A percentile compares a stretch with the other conserved stretches of the same genome.
Evolutionary conservation across 306 rosid genomes (phyloP).

Genomic region (Begonia loranthoides): DNA sequence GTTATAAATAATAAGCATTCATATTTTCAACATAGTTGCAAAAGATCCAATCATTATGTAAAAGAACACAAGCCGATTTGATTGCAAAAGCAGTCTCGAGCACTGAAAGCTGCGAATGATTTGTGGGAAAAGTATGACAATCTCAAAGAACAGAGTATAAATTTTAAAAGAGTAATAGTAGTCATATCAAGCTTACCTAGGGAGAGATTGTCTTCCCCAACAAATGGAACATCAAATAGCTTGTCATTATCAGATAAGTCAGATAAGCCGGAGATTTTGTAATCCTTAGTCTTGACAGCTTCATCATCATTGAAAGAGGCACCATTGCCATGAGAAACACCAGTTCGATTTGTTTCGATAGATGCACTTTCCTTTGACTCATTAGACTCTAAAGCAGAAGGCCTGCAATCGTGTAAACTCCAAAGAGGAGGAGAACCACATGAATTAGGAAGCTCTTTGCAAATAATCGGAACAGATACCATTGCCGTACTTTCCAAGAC

Average conservation of each 20-base stretch:
- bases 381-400: conserved; percentile 41
- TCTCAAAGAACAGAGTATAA: too few relatives aligned
- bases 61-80: too few relatives aligned
- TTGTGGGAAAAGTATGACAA: conserved; percentile 22
- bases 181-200: conserved; percentile 43
- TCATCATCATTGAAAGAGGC: conserved; percentile 35
- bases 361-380: conserved; percentile 37
- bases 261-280: conserved; percentile 25
- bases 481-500: conserved; percentile 87
- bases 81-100: too few relatives aligned
- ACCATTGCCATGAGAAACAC: conserved; percentile 46
- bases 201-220: conserved; percentile 45
- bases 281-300: conserved; percentile 32
- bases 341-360: conserved; percentile 31
- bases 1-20: too few relatives aligned
- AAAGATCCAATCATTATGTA: too few relatives aligned
- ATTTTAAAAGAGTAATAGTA: conserved; percentile 39
- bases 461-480: conserved; percentile 70
- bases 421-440: conserved; percentile 39
- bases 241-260: conserved; percentile 37
- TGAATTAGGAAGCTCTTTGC: conserved; percentile 54
- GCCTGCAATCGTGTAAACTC: conserved; percentile 22
- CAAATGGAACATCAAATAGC: conserved; percentile 55
- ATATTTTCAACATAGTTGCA: too few relatives aligned
- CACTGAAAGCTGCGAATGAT: too few relatives aligned